A percentile compares a stretch with the other conserved stretches of the same genome.
phyloP scores from a whole-genome alignment of 1,139 yeast genomes.

The Candida mesenterica region DNA sequence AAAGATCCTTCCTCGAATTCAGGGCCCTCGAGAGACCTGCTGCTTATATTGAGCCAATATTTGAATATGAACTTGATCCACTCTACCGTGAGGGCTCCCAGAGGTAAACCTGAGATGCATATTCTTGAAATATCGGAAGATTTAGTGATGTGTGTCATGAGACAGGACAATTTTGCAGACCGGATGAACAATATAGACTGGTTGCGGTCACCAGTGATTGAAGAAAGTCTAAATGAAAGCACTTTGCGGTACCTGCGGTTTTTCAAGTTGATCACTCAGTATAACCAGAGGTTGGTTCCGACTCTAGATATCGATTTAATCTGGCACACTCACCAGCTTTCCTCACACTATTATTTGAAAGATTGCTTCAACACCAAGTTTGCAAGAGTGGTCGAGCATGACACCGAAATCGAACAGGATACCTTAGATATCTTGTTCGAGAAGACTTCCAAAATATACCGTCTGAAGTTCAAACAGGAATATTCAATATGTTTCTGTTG shows the following conservation, averaged over 20 bases:
- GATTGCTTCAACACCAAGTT: conserved; percentile 15
- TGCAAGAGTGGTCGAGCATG: conserved; percentile 23
- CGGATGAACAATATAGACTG: conserved; percentile 31
- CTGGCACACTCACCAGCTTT: conserved; percentile 42
- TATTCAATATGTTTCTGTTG: conserved; percentile 29
- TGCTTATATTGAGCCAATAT: background rate
- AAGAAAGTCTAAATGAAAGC: conserved; percentile 20
- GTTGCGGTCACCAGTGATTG: conserved; percentile 24
- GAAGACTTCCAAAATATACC: conserved; percentile 20
- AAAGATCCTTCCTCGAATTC: background rate
- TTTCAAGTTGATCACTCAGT: conserved; percentile 18
- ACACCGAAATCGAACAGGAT: conserved; percentile 26
- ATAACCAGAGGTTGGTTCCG: conserved; percentile 24
- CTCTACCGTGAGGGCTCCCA: conserved; percentile 14
- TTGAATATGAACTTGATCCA: conserved; percentile 20
- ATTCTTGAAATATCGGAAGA: conserved; percentile 24
- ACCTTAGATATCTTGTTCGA: conserved; percentile 21
- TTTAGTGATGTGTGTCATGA: conserved; percentile 30
- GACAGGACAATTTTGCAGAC: conserved; percentile 32
- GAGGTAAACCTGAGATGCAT: background rate
- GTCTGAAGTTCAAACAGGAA: conserved; percentile 17
- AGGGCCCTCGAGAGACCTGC: background rate
- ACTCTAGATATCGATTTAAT: conserved; percentile 39
- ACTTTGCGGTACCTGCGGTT: conserved; percentile 29
- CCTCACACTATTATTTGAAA: conserved; percentile 21